Percentiles rank a stretch among this genome's conserved stretches.
phyloP scores from a whole-genome alignment of 2,329 filamentous ascomycete species.

The Colletotrichum nymphaeae region DNA sequence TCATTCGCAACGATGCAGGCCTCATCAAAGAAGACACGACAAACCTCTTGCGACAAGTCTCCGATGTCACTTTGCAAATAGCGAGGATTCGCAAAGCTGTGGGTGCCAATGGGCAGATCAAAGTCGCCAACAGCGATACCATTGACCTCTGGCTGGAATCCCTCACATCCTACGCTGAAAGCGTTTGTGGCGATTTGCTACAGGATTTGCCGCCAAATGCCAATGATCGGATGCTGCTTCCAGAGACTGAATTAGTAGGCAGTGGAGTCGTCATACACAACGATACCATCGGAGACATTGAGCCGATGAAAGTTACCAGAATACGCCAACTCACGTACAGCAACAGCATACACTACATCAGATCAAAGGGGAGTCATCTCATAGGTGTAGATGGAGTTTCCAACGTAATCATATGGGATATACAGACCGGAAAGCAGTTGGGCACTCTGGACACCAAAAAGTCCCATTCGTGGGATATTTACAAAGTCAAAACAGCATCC shows the following conservation, averaged over 20 bases:
- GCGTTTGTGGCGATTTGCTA: background rate
- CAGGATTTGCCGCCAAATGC: background rate
- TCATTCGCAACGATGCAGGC: slow-evolving; percentile 6
- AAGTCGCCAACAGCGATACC: background rate
- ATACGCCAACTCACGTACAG: background rate
- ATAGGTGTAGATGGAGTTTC: background rate
- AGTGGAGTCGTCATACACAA: background rate
- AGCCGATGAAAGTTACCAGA: background rate
- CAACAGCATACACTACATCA: background rate
- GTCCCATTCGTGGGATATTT: background rate
- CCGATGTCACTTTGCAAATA: background rate
- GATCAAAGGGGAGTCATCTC: background rate
- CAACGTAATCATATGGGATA: background rate
- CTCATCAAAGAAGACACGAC: slow-evolving; percentile 31
- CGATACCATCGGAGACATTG: background rate
- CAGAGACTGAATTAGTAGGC: background rate
- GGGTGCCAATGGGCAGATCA: background rate
- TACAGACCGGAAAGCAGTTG: background rate
- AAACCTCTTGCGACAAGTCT: background rate
- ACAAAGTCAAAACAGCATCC: background rate
- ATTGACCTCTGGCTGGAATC: slow-evolving; percentile 1
- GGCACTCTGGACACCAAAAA: background rate
- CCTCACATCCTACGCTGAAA: background rate
- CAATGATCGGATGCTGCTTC: background rate
- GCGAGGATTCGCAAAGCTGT: background rate